These are phyloP conservation scores for Imleria badia DNA, from an alignment of 768 basidiomycete species.

Conservation along the genomic window DNA sequence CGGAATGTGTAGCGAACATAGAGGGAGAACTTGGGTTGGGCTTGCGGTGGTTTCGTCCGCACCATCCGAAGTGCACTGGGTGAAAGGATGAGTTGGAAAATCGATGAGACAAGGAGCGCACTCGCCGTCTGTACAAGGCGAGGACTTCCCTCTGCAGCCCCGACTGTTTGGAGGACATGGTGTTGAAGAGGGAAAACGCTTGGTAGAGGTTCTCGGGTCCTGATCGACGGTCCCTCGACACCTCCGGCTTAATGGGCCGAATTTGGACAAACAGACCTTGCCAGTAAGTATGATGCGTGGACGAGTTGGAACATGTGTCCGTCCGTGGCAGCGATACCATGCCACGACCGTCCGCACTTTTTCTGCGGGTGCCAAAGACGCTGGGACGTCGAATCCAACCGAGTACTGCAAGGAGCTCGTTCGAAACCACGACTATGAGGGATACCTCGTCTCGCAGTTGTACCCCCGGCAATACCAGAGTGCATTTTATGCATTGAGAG, in stretches of 20 bases:
- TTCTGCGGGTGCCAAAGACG: constrained; percentile 9
- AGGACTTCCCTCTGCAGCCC: constrained; percentile 56
- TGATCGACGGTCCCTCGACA: constrained; percentile 16
- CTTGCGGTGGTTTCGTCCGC: constrained; percentile 57
- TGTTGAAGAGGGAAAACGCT: background rate
- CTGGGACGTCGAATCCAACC: constrained; percentile 40
- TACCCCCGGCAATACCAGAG: constrained; percentile 64
- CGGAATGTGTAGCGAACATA: constrained; percentile 71
- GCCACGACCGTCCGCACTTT: constrained; percentile 9
- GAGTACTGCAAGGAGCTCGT: constrained; percentile 73
- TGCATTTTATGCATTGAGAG: constrained; percentile 77
- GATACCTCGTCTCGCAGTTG: constrained; percentile 67
- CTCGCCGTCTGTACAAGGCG: constrained; percentile 54
- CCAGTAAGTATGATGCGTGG: constrained; percentile 19
- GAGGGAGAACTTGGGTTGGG: constrained; percentile 65
- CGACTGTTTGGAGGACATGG: constrained; percentile 38
- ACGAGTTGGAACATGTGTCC: constrained; percentile 1
- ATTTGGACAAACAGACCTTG: background rate
- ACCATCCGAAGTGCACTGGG: constrained; percentile 75
- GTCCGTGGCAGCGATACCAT: constrained; percentile 10
- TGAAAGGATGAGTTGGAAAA: constrained; percentile 5
- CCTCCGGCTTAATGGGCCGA: constrained; percentile 20
- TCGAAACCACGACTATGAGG: constrained; percentile 80
- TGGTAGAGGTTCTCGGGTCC: constrained; percentile 3
- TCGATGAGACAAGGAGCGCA: background rate